Percentiles rank a stretch among this genome's conserved stretches.
Conservation (phyloP, 2,329 filamentous ascomycete genomes). For the Aspergillus glaucus region DNA sequence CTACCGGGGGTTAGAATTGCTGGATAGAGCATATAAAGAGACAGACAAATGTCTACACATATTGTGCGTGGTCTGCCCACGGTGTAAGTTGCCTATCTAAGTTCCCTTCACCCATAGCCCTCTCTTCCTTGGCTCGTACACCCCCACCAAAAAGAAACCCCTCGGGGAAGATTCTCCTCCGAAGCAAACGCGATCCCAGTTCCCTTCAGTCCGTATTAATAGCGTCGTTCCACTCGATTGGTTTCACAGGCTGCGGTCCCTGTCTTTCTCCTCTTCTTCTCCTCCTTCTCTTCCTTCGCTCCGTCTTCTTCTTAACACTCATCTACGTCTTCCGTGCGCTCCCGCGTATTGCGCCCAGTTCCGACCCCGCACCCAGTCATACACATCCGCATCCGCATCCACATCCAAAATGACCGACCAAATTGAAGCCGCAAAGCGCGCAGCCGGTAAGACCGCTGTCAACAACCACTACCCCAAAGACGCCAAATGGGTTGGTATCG, state of each 20-base stretch:
- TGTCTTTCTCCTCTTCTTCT: slow-evolving; percentile 4
- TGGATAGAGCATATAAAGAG: neutral
- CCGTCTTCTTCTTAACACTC: slow-evolving; percentile 1
- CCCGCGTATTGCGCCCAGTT: neutral
- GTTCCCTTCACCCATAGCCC: too few species aligned
- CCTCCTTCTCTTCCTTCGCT: slow-evolving; percentile 1
- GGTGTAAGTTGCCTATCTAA: neutral
- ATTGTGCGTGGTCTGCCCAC: neutral
- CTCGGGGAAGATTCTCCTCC: neutral
- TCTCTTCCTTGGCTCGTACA: too few species aligned
- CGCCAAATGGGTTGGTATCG: slow-evolving; percentile 57
- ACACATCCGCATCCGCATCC: neutral
- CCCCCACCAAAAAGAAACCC: too few species aligned
- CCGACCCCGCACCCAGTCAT: slow-evolving; percentile 1
- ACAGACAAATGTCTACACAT: neutral
- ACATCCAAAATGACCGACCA: slow-evolving; percentile 25
- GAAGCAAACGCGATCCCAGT: neutral
- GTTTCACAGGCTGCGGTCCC: neutral
- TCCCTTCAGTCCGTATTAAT: neutral
- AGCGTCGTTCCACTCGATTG: neutral
- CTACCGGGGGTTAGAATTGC: too few species aligned
- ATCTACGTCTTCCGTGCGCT: neutral
- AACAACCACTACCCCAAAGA: slow-evolving; percentile 53
- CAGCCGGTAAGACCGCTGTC: slow-evolving; percentile 54
- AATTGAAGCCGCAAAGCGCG: slow-evolving; percentile 55